Conservation (phyloP, 352 stramenopile genomes). For the Phytophthora hibernalis region DNA sequence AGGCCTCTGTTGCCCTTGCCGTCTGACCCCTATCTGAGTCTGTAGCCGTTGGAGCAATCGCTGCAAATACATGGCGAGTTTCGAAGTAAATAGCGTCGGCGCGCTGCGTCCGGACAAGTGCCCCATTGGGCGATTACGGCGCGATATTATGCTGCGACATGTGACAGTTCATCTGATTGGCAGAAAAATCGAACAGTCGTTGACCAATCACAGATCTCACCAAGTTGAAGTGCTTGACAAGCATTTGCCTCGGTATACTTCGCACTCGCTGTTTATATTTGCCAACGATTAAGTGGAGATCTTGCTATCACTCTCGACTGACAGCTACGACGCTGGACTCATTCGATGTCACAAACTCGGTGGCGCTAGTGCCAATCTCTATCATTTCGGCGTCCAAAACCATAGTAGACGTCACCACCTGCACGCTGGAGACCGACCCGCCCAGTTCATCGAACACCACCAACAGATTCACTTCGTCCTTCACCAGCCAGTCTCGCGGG, state of each 20-base stretch:
- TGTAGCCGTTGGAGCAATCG: neutral
- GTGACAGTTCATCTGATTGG: constrained; percentile 11
- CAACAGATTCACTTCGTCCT: constrained; percentile 52
- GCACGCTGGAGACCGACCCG: constrained; percentile 51
- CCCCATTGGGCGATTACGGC: constrained; percentile 16
- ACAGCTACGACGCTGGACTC: constrained; percentile 13
- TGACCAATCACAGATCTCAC: constrained; percentile 10
- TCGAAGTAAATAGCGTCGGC: constrained; percentile 3
- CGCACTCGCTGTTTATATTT: constrained; percentile 23
- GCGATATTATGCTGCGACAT: constrained; percentile 23
- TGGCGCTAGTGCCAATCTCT: neutral
- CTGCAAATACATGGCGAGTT: constrained; percentile 4
- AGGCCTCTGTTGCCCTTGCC: neutral
- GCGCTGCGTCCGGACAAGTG: constrained; percentile 20
- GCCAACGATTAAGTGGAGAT: neutral
- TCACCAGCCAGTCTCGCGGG: constrained; percentile 59
- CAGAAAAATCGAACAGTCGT: constrained; percentile 10
- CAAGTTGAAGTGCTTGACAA: constrained; percentile 24
- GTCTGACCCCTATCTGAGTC: constrained; percentile 3
- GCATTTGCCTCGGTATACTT: neutral
- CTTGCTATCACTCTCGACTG: constrained; percentile 14
- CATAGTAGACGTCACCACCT: constrained; percentile 63
- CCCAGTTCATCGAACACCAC: constrained; percentile 74
- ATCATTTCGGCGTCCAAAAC: constrained; percentile 30
- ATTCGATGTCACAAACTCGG: neutral